Conservation (phyloP, 2,329 filamentous ascomycete species). For the Venturia asperata region DNA sequence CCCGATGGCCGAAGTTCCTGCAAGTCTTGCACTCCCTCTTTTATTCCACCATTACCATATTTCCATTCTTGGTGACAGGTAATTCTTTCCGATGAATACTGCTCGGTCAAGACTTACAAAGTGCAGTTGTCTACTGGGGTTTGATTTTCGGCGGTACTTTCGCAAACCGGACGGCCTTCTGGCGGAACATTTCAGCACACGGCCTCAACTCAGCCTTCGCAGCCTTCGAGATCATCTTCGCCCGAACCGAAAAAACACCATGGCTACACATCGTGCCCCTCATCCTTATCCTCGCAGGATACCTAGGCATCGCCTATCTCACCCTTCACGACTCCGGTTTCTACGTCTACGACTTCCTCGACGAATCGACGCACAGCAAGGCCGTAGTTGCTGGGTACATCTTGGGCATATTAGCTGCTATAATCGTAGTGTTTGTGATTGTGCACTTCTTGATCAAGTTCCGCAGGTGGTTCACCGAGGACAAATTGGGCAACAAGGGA, state of each 20-base stretch:
- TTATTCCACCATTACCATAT: constrained; percentile 38
- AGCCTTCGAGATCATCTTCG: constrained; percentile 65
- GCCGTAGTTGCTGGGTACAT: constrained; percentile 58
- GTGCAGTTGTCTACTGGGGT: constrained; percentile 38
- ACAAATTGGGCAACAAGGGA: constrained; percentile 36
- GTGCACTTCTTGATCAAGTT: constrained; percentile 35
- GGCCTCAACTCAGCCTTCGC: constrained; percentile 66
- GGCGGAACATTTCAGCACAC: constrained; percentile 66
- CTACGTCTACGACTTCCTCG: constrained; percentile 74
- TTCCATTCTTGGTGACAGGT: constrained; percentile 40
- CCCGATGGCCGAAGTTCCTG: constrained; percentile 33
- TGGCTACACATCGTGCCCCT: constrained; percentile 62
- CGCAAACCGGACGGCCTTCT: constrained; percentile 31
- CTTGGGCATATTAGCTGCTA: constrained; percentile 40
- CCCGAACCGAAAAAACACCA: constrained; percentile 56
- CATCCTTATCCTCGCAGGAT: constrained; percentile 62
- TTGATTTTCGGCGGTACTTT: constrained; percentile 34
- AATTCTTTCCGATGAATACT: constrained; percentile 23
- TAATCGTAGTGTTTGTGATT: constrained; percentile 36
- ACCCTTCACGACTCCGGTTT: constrained; percentile 62
- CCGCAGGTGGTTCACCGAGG: constrained; percentile 39
- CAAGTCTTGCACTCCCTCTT: constrained; percentile 36
- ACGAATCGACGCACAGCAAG: constrained; percentile 44
- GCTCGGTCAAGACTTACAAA: background rate
- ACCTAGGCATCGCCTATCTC: constrained; percentile 67